Evolutionary conservation across 1,284 basidiomycete species (phyloP), one percentile per base, ranked within the genome.

Genomic region (Trichosporon inkin): DNA sequence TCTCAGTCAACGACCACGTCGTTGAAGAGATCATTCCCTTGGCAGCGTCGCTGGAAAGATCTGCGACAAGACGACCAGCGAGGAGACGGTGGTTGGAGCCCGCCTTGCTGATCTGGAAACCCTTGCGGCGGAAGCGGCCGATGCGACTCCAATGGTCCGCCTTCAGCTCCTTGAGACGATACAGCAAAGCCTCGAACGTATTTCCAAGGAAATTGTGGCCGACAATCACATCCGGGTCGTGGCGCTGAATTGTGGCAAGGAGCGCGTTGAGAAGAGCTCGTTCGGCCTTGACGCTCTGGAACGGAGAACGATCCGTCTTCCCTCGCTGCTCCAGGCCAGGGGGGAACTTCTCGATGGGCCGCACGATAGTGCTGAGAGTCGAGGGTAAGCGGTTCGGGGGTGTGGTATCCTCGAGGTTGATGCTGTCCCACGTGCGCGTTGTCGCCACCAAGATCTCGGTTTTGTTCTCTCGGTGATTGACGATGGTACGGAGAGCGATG

Each of bases 1-100:
- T 98, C 78, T 99, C 96, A 10, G 91, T 94, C 59, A 99, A 81
- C 2, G 94, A 96, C 96, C 96, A 99, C 0, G 95, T 98, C 24
- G 88, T 96, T 11, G 91, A 99, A 17, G 86, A 80, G 70, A 97
- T 95, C 90, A 95, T 94, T 38, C 88, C 87, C 90, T 95, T 97
- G 17, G 91, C 92, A 44, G 90, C 90, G 70, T 98, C 94, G 68
- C 91, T 93, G 2, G 90, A 88, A 52, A 99, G 82, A 76, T 99
- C 96, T 64, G 92, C 94, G 10, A 97, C 81, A 65, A 99, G 76
- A 28, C 96, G 83, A 6, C 96, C 96, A 44, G 86, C 87, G 49
- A 97, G 74, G 69, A 98, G 88, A 64, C 84, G 86, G 39, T 92
- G 79, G 71, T 97, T 97, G 19, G 86, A 86, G 0, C 92, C 92